Percentiles rank a stretch among this genome's conserved stretches.
Evolutionary conservation across 2,329 filamentous ascomycete genomes (phyloP).

Genomic region (Herpotrichia juniperi): DNA sequence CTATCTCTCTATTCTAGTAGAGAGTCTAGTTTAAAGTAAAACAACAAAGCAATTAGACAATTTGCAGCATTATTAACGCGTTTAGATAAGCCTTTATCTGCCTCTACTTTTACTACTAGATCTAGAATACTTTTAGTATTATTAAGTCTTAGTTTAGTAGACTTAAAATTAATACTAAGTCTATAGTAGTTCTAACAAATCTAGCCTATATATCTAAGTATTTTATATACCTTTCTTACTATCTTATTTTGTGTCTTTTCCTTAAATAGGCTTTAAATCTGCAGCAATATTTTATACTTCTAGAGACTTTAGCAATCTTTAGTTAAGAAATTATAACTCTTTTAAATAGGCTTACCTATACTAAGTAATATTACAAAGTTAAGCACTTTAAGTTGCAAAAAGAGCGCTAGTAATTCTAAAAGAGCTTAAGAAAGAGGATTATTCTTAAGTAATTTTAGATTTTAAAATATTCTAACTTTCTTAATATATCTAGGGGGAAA

Average conservation of each 20-base stretch:
- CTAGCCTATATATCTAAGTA: neutral
- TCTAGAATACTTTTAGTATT: slow-evolving; percentile 16
- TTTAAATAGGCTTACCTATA: slow-evolving; percentile 16
- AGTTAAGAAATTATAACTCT: slow-evolving; percentile 8
- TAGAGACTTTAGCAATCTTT: slow-evolving; percentile 12
- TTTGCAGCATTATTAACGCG: slow-evolving; percentile 14
- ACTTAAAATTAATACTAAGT: slow-evolving; percentile 15
- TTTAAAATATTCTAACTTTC: slow-evolving; percentile 22
- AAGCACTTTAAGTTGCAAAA: slow-evolving; percentile 17
- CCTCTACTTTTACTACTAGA: slow-evolving; percentile 15
- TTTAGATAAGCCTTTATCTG: slow-evolving; percentile 12
- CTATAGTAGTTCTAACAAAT: slow-evolving; percentile 9
- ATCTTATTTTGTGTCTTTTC: slow-evolving; percentile 20
- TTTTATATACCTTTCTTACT: slow-evolving; percentile 16
- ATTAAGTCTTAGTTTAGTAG: slow-evolving; percentile 16
- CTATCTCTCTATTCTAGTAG: slow-evolving; percentile 13
- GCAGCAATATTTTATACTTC: slow-evolving; percentile 16
- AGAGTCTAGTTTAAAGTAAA: slow-evolving; percentile 23
- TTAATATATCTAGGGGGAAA: slow-evolving; percentile 24
- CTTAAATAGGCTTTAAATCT: slow-evolving; percentile 11
- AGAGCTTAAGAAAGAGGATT: slow-evolving; percentile 21
- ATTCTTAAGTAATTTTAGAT: slow-evolving; percentile 20
- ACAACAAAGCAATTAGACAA: slow-evolving; percentile 19
- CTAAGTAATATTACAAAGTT: slow-evolving; percentile 27
- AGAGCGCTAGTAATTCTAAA: slow-evolving; percentile 17